These are phyloP conservation scores for Huiozyma naganishii DNA, from an alignment of 805 yeast genomes.

Conservation along the genomic window DNA sequence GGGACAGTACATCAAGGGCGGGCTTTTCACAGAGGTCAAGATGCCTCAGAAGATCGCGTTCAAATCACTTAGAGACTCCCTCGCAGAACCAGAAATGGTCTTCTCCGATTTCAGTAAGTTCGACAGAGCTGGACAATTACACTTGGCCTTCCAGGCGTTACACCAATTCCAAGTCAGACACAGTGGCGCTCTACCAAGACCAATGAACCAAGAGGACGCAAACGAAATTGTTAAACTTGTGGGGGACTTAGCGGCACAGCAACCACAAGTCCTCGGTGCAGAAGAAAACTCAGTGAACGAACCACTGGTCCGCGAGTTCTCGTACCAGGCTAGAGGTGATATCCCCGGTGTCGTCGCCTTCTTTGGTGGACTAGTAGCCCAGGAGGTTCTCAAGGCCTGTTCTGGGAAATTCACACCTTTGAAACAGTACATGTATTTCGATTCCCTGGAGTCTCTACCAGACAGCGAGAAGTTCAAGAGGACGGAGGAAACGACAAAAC, in stretches of 20 bases:
- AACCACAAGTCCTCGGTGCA: constrained; percentile 39
- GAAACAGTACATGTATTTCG: constrained; percentile 86
- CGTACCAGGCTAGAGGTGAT: constrained; percentile 86
- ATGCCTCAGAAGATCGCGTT: constrained; percentile 59
- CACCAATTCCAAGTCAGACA: constrained; percentile 59
- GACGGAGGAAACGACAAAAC: constrained; percentile 60
- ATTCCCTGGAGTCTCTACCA: constrained; percentile 87
- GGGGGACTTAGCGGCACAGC: constrained; percentile 45
- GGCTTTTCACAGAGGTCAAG: constrained; percentile 86
- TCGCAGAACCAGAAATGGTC: constrained; percentile 66
- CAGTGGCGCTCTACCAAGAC: constrained; percentile 60
- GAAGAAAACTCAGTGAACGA: constrained; percentile 46
- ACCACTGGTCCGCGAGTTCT: constrained; percentile 54
- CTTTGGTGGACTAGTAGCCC: constrained; percentile 90
- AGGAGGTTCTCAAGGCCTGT: constrained; percentile 89
- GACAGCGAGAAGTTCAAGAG: constrained; percentile 44
- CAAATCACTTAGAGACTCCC: constrained; percentile 52
- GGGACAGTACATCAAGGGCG: constrained; percentile 71
- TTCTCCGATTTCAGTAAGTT: constrained; percentile 88
- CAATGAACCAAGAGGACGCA: constrained; percentile 69
- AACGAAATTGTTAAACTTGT: constrained; percentile 50
- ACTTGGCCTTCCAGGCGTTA: constrained; percentile 84
- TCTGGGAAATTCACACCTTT: constrained; percentile 94
- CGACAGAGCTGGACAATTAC: constrained; percentile 84
- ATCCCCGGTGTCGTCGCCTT: constrained; percentile 83